Conservation (phyloP, 1,139 yeast species). For the Zygosaccharomyces sapae region DNA sequence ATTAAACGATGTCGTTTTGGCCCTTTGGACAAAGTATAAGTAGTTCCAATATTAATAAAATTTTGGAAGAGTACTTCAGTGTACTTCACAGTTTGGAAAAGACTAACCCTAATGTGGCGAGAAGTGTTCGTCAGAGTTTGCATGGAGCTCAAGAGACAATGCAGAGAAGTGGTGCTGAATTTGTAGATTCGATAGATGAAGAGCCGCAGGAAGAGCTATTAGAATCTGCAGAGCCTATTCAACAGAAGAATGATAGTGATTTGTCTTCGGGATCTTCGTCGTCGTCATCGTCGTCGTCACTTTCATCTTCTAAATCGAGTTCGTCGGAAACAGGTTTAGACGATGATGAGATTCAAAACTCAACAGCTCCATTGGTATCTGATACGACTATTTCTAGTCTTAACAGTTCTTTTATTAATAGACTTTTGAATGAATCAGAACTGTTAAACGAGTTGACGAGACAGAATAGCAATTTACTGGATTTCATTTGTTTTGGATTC, state of each 20-base stretch:
- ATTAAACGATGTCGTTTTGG: constrained; percentile 43
- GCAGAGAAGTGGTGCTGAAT: not conserved
- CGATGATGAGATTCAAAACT: constrained; percentile 19
- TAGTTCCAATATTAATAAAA: constrained; percentile 37
- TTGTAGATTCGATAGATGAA: not conserved
- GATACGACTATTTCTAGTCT: constrained; percentile 41
- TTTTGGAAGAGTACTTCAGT: constrained; percentile 37
- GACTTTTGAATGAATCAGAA: constrained; percentile 59
- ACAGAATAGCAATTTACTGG: constrained; percentile 48
- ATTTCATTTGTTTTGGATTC: constrained; percentile 43
- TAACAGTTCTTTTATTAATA: constrained; percentile 58
- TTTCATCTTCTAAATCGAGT: constrained; percentile 9
- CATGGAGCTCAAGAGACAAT: constrained; percentile 7
- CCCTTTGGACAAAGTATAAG: constrained; percentile 43
- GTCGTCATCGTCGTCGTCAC: constrained; percentile 12
- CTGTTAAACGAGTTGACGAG: constrained; percentile 50
- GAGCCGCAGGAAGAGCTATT: constrained; percentile 1
- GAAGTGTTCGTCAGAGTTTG: constrained; percentile 13
- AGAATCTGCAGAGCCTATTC: constrained; percentile 5
- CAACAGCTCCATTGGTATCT: constrained; percentile 13
- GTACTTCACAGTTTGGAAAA: constrained; percentile 29
- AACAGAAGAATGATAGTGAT: not conserved
- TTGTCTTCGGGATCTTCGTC: constrained; percentile 3
- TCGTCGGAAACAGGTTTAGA: constrained; percentile 41
- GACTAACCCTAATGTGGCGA: constrained; percentile 17